phyloP scores from a whole-genome alignment of 441 rosid species.

The Flueggea neowawraea region DNA sequence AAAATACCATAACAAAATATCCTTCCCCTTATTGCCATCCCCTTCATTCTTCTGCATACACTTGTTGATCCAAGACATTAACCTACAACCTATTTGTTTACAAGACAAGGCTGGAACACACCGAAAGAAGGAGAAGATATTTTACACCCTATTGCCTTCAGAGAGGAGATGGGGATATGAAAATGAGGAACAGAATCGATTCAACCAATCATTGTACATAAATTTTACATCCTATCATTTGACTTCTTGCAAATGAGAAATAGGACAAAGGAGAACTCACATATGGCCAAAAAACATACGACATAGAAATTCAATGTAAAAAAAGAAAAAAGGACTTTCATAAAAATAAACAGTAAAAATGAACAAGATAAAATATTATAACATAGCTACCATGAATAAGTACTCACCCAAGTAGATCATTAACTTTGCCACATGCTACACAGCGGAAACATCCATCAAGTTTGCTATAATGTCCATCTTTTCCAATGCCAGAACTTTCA shows the following conservation, averaged over 20 bases:
- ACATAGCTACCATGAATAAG: neutral
- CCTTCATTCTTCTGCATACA: too few relatives aligned
- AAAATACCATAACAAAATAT: too few relatives aligned
- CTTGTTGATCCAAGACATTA: too few relatives aligned
- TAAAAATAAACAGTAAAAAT: neutral
- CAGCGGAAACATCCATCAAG: conserved; percentile 82
- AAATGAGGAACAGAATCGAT: neutral
- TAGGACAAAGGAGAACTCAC: neutral
- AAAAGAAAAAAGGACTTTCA: neutral
- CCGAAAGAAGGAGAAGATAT: too few relatives aligned
- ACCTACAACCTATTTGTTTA: too few relatives aligned
- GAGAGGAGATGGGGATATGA: neutral
- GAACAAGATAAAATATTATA: neutral
- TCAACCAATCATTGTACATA: neutral
- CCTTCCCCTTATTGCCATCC: too few relatives aligned
- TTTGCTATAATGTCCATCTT: conserved; percentile 36
- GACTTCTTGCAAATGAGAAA: too few relatives aligned
- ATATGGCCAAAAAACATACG: neutral
- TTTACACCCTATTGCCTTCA: neutral
- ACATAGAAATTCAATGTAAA: neutral
- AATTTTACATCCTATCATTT: too few relatives aligned
- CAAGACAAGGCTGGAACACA: too few relatives aligned
- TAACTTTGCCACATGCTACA: conserved; percentile 69
- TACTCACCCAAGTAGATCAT: conserved; percentile 82
- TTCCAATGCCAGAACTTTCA: conserved; percentile 63